These are phyloP conservation scores for Talaromyces sp. DNA, from an alignment of 2,329 filamentous ascomycete genomes.

Conservation along the genomic window DNA sequence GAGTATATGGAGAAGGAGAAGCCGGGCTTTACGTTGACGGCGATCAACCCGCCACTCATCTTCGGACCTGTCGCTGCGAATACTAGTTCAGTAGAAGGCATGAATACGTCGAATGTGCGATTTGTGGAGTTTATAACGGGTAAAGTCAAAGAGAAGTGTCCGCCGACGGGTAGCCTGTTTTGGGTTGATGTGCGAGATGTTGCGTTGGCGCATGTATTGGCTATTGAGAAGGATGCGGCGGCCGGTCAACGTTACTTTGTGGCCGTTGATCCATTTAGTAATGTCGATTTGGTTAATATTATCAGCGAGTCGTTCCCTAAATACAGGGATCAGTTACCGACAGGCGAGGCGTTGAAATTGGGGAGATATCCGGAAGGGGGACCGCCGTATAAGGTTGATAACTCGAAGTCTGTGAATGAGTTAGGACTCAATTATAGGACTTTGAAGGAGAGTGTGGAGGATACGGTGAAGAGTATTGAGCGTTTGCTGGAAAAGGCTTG, in stretches of 20 bases:
- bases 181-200: slow-evolving; percentile 34
- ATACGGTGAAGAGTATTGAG: slow-evolving; percentile 21
- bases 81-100: slow-evolving; percentile 20
- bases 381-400: slow-evolving; percentile 35
- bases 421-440: slow-evolving; percentile 38
- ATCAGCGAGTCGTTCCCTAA: slow-evolving; percentile 30
- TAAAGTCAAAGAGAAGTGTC: slow-evolving; percentile 20
- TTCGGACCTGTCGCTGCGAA: slow-evolving; percentile 36
- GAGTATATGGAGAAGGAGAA: slow-evolving; percentile 25
- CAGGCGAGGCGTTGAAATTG: slow-evolving; percentile 25
- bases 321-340: slow-evolving; percentile 31
- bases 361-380: slow-evolving; percentile 11
- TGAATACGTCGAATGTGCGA: slow-evolving; percentile 40
- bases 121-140: slow-evolving; percentile 26
- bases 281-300: slow-evolving; percentile 26
- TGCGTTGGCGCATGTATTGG: slow-evolving; percentile 30
- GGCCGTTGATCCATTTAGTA: slow-evolving; percentile 23
- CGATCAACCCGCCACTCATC: slow-evolving; percentile 45
- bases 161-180: slow-evolving; percentile 21
- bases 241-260: slow-evolving; percentile 28
- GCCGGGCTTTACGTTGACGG: slow-evolving; percentile 34
- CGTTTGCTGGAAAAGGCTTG: slow-evolving; percentile 17
- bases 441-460: slow-evolving; percentile 18
- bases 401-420: slow-evolving; percentile 39
- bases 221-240: slow-evolving; percentile 23